Evolutionary conservation across 345 rosid species (phyloP).

Genomic region (Psidium guajava): DNA sequence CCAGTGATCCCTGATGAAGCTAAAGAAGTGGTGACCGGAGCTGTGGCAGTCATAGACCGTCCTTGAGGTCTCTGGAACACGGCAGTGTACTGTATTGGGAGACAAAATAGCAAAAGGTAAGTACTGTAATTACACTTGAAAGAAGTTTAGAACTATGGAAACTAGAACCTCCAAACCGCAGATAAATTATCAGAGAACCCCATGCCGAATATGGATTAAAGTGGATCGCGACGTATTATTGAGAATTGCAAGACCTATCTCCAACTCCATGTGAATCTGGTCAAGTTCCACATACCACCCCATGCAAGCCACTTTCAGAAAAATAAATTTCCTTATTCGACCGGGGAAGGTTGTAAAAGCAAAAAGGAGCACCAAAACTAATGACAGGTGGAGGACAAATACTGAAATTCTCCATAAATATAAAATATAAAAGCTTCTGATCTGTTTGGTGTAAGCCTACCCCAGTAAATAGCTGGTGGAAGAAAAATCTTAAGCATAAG

Average conservation of each 20-base stretch:
- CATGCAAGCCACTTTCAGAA: not conserved
- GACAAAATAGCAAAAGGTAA: not conserved
- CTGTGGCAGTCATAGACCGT: constrained; percentile 17
- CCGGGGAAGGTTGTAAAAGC: not conserved
- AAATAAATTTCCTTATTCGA: not conserved
- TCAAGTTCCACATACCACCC: not conserved
- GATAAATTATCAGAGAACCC: not conserved
- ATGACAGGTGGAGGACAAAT: not conserved
- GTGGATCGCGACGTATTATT: not conserved
- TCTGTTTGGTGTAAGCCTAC: constrained; percentile 18
- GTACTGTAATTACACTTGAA: not conserved
- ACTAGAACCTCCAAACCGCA: not conserved
- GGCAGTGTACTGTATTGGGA: constrained; percentile 29
- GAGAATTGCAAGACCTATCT: not conserved
- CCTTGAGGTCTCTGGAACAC: constrained; percentile 37
- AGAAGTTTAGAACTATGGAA: not conserved
- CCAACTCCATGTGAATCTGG: not conserved
- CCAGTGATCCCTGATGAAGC: constrained; percentile 19
- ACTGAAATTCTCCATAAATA: not conserved
- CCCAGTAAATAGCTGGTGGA: constrained; percentile 43
- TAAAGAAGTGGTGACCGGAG: constrained; percentile 27
- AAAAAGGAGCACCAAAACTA: not conserved
- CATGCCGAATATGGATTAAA: not conserved
- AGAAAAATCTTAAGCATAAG: constrained; percentile 32
- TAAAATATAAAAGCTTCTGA: not conserved